Conservation (phyloP, 345 rosid genomes). For the Streptanthus diversifolius region DNA sequence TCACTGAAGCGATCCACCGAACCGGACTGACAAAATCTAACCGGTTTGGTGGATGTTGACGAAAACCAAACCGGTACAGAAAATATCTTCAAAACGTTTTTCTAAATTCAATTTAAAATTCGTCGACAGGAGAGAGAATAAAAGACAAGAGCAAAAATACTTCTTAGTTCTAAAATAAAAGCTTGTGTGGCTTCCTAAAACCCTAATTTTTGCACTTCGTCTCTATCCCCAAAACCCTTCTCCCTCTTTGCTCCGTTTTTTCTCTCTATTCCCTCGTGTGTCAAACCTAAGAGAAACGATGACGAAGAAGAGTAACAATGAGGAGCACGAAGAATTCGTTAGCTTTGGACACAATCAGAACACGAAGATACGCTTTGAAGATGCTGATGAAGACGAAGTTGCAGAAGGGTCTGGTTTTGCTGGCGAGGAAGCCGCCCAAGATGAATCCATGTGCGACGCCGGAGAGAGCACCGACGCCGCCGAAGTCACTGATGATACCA, state of each 20-base stretch:
- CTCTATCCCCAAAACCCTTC: constrained; percentile 33
- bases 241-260: neutral
- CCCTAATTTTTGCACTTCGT: constrained; percentile 31
- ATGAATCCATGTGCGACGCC: constrained; percentile 54
- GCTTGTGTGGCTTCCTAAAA: constrained; percentile 15
- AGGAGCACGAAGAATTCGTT: constrained; percentile 15
- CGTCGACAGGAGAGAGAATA: neutral
- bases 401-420: constrained; percentile 33
- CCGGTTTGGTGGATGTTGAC: constrained; percentile 10
- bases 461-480: constrained; percentile 38
- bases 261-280: neutral
- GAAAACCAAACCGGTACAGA: constrained; percentile 19
- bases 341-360: constrained; percentile 28
- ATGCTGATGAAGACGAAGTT: constrained; percentile 43
- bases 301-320: constrained; percentile 40
- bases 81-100: constrained; percentile 9
- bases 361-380: constrained; percentile 53
- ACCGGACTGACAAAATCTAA: neutral
- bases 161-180: constrained; percentile 6
- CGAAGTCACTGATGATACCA: constrained; percentile 52
- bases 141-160: neutral
- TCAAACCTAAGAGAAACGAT: constrained; percentile 14
- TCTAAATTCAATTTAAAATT: neutral
- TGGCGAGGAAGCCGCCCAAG: constrained; percentile 42
- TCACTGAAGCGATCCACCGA: neutral